Conservation (phyloP, 2,329 filamentous ascomycete species). For the Colletotrichum lentis region DNA sequence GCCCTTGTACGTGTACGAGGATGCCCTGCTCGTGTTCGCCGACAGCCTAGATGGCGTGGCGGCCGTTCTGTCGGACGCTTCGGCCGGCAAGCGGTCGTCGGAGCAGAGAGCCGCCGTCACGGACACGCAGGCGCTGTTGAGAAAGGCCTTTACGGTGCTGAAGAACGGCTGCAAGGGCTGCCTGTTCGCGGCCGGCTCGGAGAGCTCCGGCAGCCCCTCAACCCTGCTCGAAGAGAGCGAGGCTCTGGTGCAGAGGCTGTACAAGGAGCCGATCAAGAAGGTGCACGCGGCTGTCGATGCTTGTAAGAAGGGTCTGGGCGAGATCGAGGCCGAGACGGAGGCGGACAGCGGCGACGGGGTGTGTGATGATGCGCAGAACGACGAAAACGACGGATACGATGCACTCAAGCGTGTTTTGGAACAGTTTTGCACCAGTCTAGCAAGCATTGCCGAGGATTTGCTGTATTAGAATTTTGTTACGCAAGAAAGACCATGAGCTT, state of each 20-base stretch:
- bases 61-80: constrained; percentile 3
- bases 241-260: constrained; percentile 1
- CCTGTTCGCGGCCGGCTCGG: not conserved
- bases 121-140: constrained; percentile 14
- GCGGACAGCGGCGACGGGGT: not conserved
- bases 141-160: constrained; percentile 13
- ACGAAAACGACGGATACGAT: not conserved
- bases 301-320: constrained; percentile 4
- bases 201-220: not conserved
- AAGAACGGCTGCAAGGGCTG: constrained; percentile 22
- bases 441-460: not conserved
- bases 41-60: constrained; percentile 9
- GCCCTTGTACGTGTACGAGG: constrained; percentile 28
- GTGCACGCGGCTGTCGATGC: constrained; percentile 20
- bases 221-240: constrained; percentile 19
- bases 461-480: not conserved
- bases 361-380: not conserved
- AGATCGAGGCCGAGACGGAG: not conserved
- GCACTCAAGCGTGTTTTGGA: constrained; percentile 17
- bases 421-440: constrained; percentile 8
- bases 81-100: not conserved
- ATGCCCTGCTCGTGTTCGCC: constrained; percentile 27
- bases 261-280: not conserved
- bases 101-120: not conserved
- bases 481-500: too few species aligned